phyloP scores from a whole-genome alignment of 805 yeast species.

The Dipodascus geniculatus region DNA sequence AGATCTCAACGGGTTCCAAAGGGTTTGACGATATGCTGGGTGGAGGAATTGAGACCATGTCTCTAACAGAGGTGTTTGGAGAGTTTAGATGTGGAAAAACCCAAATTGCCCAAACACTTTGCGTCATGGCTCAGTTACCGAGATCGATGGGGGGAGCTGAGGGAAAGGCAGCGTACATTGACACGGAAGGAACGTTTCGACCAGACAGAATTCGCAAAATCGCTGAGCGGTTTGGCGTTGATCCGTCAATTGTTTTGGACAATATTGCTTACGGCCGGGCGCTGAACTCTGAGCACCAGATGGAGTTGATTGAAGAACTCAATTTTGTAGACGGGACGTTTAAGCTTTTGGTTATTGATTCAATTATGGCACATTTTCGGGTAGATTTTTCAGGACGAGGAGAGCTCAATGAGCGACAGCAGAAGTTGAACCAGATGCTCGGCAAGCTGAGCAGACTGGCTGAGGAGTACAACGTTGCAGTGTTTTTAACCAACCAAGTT shows the following conservation, averaged over 20 bases:
- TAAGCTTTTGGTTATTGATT: conserved; percentile 50
- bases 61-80: conserved; percentile 70
- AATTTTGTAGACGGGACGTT: conserved; percentile 60
- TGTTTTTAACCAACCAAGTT: conserved; percentile 65
- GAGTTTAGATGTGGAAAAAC: conserved; percentile 76
- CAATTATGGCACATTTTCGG: conserved; percentile 69
- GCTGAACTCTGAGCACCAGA: conserved; percentile 67
- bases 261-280: conserved; percentile 70
- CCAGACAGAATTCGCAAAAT: conserved; percentile 57
- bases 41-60: conserved; percentile 68
- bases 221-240: conserved; percentile 57
- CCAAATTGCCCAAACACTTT: conserved; percentile 68
- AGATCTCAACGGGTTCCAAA: conserved; percentile 61
- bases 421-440: conserved; percentile 48
- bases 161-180: conserved; percentile 69
- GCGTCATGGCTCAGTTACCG: conserved; percentile 62
- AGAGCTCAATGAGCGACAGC: conserved; percentile 65
- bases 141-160: conserved; percentile 60
- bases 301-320: conserved; percentile 55
- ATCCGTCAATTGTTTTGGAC: conserved; percentile 49
- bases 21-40: conserved; percentile 58
- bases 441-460: conserved; percentile 46
- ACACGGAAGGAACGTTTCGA: conserved; percentile 73
- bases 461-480: conserved; percentile 69
- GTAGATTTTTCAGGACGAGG: conserved; percentile 75